Conservation (phyloP, 1,284 basidiomycete genomes). For the Ceratobasidium sp. region DNA sequence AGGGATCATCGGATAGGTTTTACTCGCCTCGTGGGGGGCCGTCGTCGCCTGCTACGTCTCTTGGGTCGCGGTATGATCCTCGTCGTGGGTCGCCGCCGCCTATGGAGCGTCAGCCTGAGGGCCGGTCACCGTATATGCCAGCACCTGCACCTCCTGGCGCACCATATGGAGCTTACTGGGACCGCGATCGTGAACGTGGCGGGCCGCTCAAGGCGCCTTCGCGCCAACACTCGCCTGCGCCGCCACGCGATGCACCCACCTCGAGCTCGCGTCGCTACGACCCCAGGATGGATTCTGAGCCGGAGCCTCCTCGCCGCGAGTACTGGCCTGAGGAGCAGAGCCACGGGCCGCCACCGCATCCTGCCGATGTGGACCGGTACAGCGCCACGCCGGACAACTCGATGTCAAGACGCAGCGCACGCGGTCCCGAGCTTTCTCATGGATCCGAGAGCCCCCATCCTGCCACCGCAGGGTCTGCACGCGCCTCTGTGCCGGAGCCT, state of each 20-base stretch:
- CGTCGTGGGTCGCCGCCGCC: slow-evolving; percentile 34
- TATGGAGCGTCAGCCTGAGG: slow-evolving; percentile 30
- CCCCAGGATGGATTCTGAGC: slow-evolving; percentile 52
- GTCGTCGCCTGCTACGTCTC: slow-evolving; percentile 19
- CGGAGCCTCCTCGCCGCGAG: slow-evolving; percentile 47
- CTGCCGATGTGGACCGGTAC: slow-evolving; percentile 32
- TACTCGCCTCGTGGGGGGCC: slow-evolving; percentile 9
- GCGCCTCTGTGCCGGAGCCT: slow-evolving; percentile 1
- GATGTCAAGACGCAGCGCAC: slow-evolving; percentile 3
- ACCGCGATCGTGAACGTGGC: slow-evolving; percentile 54
- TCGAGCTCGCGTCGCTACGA: slow-evolving; percentile 52
- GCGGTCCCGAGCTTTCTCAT: slow-evolving; percentile 17
- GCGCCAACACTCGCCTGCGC: slow-evolving; percentile 38
- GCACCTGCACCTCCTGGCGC: background rate
- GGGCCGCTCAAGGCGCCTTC: slow-evolving; percentile 40
- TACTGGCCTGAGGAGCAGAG: slow-evolving; percentile 43
- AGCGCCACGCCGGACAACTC: slow-evolving; percentile 34
- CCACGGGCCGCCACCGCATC: slow-evolving; percentile 12
- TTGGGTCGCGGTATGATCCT: slow-evolving; percentile 38
- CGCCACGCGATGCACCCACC: slow-evolving; percentile 29
- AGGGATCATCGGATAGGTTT: background rate
- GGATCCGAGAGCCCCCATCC: slow-evolving; percentile 35
- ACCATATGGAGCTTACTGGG: slow-evolving; percentile 55
- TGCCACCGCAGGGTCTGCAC: background rate
- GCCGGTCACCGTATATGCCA: slow-evolving; percentile 34